Evolutionary conservation across 176 grass and related monocot species (phyloP).

Genomic region (Tillandsia fasciculata): DNA sequence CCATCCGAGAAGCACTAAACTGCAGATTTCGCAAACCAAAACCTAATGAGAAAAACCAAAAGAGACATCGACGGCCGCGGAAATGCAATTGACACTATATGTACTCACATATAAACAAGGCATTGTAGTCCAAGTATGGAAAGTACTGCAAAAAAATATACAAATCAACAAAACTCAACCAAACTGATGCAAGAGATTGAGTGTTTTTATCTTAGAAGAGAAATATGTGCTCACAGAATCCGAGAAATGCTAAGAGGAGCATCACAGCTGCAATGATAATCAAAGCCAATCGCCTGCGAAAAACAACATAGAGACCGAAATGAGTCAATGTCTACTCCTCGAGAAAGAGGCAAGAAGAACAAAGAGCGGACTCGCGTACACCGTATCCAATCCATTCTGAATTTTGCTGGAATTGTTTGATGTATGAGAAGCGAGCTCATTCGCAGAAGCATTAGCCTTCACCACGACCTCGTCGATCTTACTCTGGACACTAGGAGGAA

Average conservation of each 20-base stretch:
- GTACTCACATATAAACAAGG: constrained; percentile 49
- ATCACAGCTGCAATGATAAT: constrained; percentile 42
- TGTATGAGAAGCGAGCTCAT: constrained; percentile 36
- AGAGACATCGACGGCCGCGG: neutral
- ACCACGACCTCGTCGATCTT: constrained; percentile 34
- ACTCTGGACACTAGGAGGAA: constrained; percentile 19
- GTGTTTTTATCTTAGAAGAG: neutral
- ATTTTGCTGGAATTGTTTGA: constrained; percentile 57
- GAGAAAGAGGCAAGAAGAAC: neutral
- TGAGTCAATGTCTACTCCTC: neutral
- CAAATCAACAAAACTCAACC: neutral
- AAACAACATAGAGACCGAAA: neutral
- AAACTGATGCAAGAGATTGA: neutral
- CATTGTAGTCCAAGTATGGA: constrained; percentile 43
- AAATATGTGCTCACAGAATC: constrained; percentile 50
- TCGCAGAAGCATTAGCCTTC: constrained; percentile 20
- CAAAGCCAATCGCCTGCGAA: constrained; percentile 48
- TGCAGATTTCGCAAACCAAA: constrained; percentile 25
- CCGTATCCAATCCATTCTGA: constrained; percentile 27
- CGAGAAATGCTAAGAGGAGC: constrained; percentile 46
- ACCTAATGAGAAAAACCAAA: constrained; percentile 2
- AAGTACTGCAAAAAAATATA: constrained; percentile 38
- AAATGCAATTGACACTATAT: neutral
- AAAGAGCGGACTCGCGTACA: constrained; percentile 20
- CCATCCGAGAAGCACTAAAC: constrained; percentile 53